Base-by-base conservation (phyloP, 2,329 filamentous ascomycete genomes). In the Thermothelomyces thermophilus region DNA sequence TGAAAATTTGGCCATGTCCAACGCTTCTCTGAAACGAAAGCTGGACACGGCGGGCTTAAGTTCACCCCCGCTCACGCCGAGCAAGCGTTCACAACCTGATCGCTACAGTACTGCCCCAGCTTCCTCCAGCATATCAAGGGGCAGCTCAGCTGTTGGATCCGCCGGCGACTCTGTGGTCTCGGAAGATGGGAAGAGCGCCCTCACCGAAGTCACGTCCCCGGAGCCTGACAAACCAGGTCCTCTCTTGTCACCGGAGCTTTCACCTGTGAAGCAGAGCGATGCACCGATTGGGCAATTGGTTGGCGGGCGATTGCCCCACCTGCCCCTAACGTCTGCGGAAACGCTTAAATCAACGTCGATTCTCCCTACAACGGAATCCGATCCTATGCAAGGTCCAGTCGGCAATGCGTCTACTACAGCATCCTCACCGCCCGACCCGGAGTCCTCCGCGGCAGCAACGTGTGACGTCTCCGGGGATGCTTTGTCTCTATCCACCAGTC, bases 1-100 rank as follows among this genome's bases (percentile, higher is more conserved):
- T 35, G 63, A 63, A 30, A 56, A 50, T 20, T 52, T 17, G 5
- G 46, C 16, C 7, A 4, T 19, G n/a, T 14, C 34, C 53, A 22
- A 52, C 60, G 42, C 39, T 28, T 58, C 53, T n/a, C 61, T 58
- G 48, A 73, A 70, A 56, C 65, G 67, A 9, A 79, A 75, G 58
- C 66, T 71, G 16, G 67, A 70, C 0, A 59, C 64, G 5, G 71
- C 73, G 28, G 65, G 64, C 4, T 64, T 80, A 5, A 72, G 71
- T 1, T 78, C 77, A 3, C 78, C 78, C 0, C 78, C 78, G 0
- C 66, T 74, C 11, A 82, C 78, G 0, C 78, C 78, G 0, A 67
- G 75, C 0, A 81, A 81, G 59, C 72, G 67, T 50, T 64, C 68
- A 11, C 78, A 74, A 59, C 64, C 63, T 4, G 57, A 58, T 1